phyloP scores from a whole-genome alignment of 495 filamentous ascomycete genomes.

The Melanomma pulvis-pyrius region DNA sequence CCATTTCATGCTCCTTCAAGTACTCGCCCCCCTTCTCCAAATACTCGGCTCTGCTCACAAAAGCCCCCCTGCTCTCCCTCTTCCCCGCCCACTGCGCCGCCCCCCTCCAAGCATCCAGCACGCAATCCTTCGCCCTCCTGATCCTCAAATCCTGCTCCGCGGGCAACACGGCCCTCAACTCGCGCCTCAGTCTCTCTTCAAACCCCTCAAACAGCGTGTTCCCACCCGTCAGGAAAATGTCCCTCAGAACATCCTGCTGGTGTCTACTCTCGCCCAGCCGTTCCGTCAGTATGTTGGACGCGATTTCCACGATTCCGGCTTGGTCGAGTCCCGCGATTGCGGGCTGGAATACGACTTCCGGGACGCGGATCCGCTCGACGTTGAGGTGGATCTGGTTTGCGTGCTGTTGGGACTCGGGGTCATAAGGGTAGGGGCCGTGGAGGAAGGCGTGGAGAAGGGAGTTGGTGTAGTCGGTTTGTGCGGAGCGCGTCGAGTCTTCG shows the following conservation, averaged over 20 bases:
- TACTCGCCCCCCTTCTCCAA: conserved; percentile 48
- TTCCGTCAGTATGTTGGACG: conserved; percentile 79
- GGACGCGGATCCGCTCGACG: conserved; percentile 93
- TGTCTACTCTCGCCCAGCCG: conserved; percentile 64
- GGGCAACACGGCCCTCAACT: conserved; percentile 72
- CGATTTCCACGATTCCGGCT: conserved; percentile 88
- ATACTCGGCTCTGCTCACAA: conserved; percentile 44
- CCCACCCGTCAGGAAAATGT: conserved; percentile 94
- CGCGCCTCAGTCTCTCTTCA: conserved; percentile 75
- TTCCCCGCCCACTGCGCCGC: conserved; percentile 75
- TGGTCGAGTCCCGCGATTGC: conserved; percentile 95
- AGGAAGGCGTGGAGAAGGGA: conserved; percentile 85
- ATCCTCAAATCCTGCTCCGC: conserved; percentile 65
- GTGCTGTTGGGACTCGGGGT: conserved; percentile 77
- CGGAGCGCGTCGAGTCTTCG: conserved; percentile 86
- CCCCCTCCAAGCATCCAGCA: conserved; percentile 71
- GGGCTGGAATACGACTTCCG: conserved; percentile 93
- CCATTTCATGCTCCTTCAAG: conserved; percentile 40
- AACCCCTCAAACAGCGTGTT: conserved; percentile 85
- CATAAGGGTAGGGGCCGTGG: conserved; percentile 82
- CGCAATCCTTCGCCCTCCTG: conserved; percentile 69
- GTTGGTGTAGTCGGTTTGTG: conserved; percentile 92
- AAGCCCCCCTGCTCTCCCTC: conserved; percentile 29
- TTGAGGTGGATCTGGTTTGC: conserved; percentile 91
- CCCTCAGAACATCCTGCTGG: conserved; percentile 68